Conservation (phyloP, 73 alveolate genomes). For the Symbiodinium natans region DNA sequence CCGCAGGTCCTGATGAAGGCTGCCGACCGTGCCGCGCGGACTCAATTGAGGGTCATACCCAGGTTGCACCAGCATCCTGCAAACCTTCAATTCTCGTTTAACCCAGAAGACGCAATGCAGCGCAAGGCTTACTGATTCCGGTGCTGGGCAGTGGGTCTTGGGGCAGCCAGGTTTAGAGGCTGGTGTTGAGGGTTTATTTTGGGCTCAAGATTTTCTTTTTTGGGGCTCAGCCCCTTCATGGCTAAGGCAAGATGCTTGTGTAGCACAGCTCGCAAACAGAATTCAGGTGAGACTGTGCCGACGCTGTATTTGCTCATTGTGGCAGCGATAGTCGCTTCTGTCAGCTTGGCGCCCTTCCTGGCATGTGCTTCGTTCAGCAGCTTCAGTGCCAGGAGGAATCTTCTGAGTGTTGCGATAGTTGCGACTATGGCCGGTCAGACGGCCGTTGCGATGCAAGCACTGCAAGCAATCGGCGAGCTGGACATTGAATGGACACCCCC, state of each 20-base stretch:
- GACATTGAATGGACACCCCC: not conserved
- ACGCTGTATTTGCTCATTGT: not conserved
- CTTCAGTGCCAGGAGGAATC: not conserved
- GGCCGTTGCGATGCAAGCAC: not conserved
- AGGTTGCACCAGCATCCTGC: too few relatives aligned
- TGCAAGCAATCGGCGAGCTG: not conserved
- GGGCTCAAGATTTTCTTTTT: too few relatives aligned
- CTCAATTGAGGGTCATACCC: not conserved
- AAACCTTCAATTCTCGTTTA: too few relatives aligned
- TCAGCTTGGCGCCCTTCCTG: not conserved
- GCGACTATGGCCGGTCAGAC: not conserved
- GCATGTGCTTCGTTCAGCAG: not conserved
- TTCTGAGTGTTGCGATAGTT: not conserved
- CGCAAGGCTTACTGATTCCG: too few relatives aligned
- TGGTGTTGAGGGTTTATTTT: too few relatives aligned
- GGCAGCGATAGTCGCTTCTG: not conserved
- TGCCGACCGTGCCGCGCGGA: not conserved
- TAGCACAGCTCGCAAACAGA: not conserved
- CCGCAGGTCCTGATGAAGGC: not conserved
- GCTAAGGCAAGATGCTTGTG: too few relatives aligned
- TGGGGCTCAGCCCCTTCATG: too few relatives aligned
- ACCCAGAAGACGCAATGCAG: too few relatives aligned
- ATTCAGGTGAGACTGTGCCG: not conserved
- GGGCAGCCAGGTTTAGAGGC: too few relatives aligned
- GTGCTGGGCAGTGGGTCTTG: too few relatives aligned